Conservation (phyloP, 192 early-diverging fungal genomes). For the Physocladia obscura region DNA sequence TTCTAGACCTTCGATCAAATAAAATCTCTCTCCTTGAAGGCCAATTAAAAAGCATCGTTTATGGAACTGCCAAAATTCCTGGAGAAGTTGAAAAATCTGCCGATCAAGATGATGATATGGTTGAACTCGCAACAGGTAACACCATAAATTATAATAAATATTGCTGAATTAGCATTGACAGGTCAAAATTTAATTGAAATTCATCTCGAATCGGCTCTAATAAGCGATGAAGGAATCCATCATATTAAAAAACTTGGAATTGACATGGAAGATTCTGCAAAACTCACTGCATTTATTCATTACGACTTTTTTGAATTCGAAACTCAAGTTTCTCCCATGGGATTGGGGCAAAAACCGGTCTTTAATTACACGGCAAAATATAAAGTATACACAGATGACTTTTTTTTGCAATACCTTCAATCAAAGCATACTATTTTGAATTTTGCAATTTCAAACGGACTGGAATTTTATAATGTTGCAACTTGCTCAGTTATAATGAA, state of each 20-base stretch:
- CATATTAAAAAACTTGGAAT: conserved; percentile 33
- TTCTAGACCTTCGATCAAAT: conserved; percentile 49
- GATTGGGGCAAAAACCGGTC: conserved; percentile 36
- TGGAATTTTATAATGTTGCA: conserved; percentile 43
- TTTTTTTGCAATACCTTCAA: conserved; percentile 58
- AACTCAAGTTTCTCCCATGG: conserved; percentile 48
- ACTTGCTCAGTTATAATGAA: conserved; percentile 49
- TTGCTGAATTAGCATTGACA: neutral
- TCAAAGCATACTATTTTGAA: conserved; percentile 40
- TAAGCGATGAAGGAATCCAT: conserved; percentile 36
- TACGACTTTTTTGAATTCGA: conserved; percentile 66
- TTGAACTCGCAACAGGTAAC: conserved; percentile 47
- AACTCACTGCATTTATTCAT: conserved; percentile 43
- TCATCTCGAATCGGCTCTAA: conserved; percentile 42
- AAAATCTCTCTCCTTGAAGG: conserved; percentile 54
- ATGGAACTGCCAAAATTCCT: conserved; percentile 39
- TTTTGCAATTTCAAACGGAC: conserved; percentile 47
- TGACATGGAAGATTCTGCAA: conserved; percentile 13
- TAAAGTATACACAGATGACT: conserved; percentile 57
- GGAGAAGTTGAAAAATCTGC: conserved; percentile 7
- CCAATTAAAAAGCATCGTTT: conserved; percentile 50
- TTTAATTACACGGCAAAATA: conserved; percentile 45
- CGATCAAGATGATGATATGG: conserved; percentile 36
- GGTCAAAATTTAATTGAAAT: conserved; percentile 55
- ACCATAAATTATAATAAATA: neutral